Base-by-base conservation (phyloP, 2,329 filamentous ascomycete species). In the Uncinocarpus reesii region DNA sequence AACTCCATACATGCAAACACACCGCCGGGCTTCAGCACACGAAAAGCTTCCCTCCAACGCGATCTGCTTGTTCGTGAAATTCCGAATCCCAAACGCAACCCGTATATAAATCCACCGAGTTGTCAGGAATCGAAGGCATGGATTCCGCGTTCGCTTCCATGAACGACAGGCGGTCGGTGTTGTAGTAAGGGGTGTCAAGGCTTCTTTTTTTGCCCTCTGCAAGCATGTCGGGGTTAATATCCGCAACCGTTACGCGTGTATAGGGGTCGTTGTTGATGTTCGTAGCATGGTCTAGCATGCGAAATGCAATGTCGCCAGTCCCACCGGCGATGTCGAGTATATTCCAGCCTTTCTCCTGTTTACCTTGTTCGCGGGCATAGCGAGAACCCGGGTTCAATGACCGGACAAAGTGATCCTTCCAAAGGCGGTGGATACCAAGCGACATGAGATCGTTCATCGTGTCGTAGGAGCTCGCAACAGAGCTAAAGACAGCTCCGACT, bases 371-470 rank as follows among this genome's bases (percentile, higher is more conserved):
- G 29, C 58, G 61, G 8, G 64, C 57, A 65, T 72, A 47, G 59
- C 73, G 57, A 1, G 71, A 77, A 55, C 89, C 89, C 0, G 92
- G 90, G 65, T 95, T 92, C 26, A 98, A 78, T 28, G 82, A 83
- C 56, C 86, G 82, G 38, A 98, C 90, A 66, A 96, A 98, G 70
- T 95, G 82, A 69, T 96, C 90, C 72, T 85, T 98, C 92, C 92
- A 98, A 31, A 98, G 73, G 36, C 92, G 84, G 67, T 98, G 92
- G 70, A 95, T 89, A 48, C 92, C 92, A 41, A 98, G 79, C 6
- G 92, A 96, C 92, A 98, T 98, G 57, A 96, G 77, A 66, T 98
- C 92, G 71, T 98, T 98, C 92, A 98, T 98, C 53, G 83, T 84
- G 68, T 98, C 92, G 70, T 98, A 98, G 15, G 84, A 87, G 54